Evolutionary conservation across 2,329 filamentous ascomycete species (phyloP).

Genomic region (Stachybotrys chlorohalonatus): DNA sequence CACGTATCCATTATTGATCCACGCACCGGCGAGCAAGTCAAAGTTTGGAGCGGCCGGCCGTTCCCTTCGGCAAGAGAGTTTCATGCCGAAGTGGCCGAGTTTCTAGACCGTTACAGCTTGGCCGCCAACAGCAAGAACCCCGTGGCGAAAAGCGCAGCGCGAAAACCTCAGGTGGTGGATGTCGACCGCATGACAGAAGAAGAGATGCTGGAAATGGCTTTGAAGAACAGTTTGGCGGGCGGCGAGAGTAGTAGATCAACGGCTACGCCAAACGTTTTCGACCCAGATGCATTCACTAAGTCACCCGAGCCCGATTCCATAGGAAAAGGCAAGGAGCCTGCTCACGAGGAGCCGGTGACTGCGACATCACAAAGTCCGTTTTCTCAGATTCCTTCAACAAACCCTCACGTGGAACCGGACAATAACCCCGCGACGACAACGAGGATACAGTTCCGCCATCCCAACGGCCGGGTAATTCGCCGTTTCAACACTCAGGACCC

Average conservation of each 20-base stretch:
- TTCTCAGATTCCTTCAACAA: conserved; percentile 59
- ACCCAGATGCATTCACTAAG: conserved; percentile 84
- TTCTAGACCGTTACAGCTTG: conserved; percentile 93
- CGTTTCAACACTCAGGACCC: conserved; percentile 71
- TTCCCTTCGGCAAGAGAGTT: conserved; percentile 73
- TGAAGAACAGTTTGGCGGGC: conserved; percentile 75
- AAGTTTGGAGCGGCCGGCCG: conserved; percentile 83
- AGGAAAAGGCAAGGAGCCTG: conserved; percentile 45
- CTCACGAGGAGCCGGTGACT: conserved; percentile 21
- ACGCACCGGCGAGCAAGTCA: conserved; percentile 92
- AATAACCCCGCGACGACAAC: conserved; percentile 64
- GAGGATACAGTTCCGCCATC: conserved; percentile 85
- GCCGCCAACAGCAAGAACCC: conserved; percentile 86
- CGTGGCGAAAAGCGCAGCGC: conserved; percentile 58
- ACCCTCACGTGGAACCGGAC: conserved; percentile 70
- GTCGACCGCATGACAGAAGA: conserved; percentile 91
- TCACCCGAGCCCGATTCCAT: conserved; percentile 38
- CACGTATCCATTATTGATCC: conserved; percentile 96
- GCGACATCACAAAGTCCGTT: conserved; percentile 40
- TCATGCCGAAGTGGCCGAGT: conserved; percentile 84
- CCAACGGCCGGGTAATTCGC: conserved; percentile 75
- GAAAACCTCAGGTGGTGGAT: conserved; percentile 60
- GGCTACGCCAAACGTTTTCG: conserved; percentile 49
- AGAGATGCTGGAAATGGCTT: conserved; percentile 89
- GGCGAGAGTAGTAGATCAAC: conserved; percentile 20